Conservation (phyloP, 257 asterid species). For the Nicotiana paniculata region DNA sequence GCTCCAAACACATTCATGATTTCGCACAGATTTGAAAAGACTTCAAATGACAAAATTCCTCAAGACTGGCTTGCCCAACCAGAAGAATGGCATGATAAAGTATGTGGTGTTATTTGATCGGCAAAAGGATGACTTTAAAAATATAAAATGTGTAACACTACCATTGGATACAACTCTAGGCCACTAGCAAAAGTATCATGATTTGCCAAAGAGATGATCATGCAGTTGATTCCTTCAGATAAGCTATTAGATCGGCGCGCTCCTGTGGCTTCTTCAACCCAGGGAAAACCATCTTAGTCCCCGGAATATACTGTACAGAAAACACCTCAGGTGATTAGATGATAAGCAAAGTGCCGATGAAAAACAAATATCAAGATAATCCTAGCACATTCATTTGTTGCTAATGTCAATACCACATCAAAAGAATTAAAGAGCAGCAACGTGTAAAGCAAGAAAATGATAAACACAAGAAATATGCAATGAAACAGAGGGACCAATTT, state of each 20-base stretch:
- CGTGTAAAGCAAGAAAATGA: not conserved
- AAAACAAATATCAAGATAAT: not conserved
- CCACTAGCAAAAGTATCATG: not conserved
- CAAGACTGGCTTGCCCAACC: conserved; percentile 1
- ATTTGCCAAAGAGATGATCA: conserved; percentile 21
- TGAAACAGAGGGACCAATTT: not conserved
- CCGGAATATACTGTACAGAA: conserved; percentile 79
- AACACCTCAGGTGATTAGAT: not conserved
- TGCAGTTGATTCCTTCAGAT: conserved; percentile 73
- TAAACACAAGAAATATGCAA: not conserved
- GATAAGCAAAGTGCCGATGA: not conserved
- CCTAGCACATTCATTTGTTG: not conserved
- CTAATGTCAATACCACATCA: not conserved
- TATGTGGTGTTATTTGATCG: not conserved
- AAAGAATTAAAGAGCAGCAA: not conserved
- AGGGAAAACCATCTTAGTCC: conserved; percentile 97
- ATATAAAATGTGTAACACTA: not conserved
- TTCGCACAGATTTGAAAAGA: not conserved
- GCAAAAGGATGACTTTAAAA: not conserved
- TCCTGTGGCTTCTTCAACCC: conserved; percentile 97
- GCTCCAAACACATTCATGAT: not conserved
- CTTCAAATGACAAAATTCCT: not conserved
- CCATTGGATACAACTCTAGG: not conserved
- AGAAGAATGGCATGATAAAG: not conserved
- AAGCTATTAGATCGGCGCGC: conserved; percentile 80